A percentile compares a stretch with the other conserved stretches of the same genome.
phyloP scores from a whole-genome alignment of 2,329 filamentous ascomycete species.

The Monascus ruber region DNA sequence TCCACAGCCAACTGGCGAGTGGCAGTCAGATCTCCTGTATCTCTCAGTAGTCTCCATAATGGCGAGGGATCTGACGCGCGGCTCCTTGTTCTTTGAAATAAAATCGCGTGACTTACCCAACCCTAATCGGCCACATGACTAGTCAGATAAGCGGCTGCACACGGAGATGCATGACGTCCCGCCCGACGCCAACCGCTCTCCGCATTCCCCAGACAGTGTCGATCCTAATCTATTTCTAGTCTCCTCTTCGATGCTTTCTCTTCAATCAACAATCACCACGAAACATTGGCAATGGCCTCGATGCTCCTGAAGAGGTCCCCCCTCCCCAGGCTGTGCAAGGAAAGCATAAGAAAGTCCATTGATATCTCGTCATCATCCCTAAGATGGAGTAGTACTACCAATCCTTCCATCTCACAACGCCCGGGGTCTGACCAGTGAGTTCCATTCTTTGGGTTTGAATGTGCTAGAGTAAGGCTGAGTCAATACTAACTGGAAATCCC shows the following conservation, averaged over 20 bases:
- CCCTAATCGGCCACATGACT: too few species aligned
- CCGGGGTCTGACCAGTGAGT: constrained; percentile 49
- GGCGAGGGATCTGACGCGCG: too few species aligned
- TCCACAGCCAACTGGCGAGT: too few species aligned
- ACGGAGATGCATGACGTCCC: constrained; percentile 5
- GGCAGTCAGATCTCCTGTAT: too few species aligned
- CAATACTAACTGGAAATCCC: constrained; percentile 5
- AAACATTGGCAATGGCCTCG: constrained; percentile 9
- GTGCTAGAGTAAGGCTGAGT: not conserved
- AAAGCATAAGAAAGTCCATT: not conserved
- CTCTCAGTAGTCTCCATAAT: too few species aligned
- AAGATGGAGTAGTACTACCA: constrained; percentile 33
- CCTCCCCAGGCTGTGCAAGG: constrained; percentile 3
- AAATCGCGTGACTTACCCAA: too few species aligned
- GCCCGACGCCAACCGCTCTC: constrained; percentile 9
- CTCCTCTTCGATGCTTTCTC: constrained; percentile 2
- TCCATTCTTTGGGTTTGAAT: not conserved
- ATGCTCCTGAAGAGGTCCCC: constrained; percentile 7
- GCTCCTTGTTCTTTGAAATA: too few species aligned
- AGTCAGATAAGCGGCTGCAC: not conserved
- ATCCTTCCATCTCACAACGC: constrained; percentile 42
- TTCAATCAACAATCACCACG: not conserved
- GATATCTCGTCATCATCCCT: constrained; percentile 7
- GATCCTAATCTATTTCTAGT: not conserved
- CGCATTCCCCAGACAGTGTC: constrained; percentile 4